A percentile compares a stretch with the other conserved stretches of the same genome.
These are phyloP conservation scores for Pseudomonodictys pantanalensis DNA, from an alignment of 495 filamentous ascomycete species.

Conservation along the genomic window DNA sequence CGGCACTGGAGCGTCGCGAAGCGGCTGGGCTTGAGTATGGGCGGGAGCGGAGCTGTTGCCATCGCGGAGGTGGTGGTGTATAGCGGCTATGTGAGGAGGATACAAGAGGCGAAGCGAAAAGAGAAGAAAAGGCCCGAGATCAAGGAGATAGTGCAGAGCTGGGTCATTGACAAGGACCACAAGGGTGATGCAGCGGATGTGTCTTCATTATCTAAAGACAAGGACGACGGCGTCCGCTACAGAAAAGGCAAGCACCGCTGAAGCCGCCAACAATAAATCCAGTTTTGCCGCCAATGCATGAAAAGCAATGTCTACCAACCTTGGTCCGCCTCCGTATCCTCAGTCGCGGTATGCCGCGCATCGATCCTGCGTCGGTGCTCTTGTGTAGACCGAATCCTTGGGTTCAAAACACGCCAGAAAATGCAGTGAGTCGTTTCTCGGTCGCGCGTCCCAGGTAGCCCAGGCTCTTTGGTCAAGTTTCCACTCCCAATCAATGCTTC, in stretches of 20 bases:
- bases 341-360: too few relatives aligned
- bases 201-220: conserved; percentile 16
- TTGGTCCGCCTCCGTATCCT: too few relatives aligned
- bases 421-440: too few relatives aligned
- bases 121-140: conserved; percentile 52
- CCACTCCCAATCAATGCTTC: too few relatives aligned
- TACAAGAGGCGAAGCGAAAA: conserved; percentile 66
- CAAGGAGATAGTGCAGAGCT: conserved; percentile 66
- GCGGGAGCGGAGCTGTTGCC: conserved; percentile 66
- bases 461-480: too few relatives aligned
- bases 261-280: conserved; percentile 1
- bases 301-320: too few relatives aligned
- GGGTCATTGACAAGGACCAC: conserved; percentile 56
- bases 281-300: too few relatives aligned
- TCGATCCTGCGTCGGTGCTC: too few relatives aligned
- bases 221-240: conserved; percentile 27
- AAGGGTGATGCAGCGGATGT: neutral
- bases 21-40: conserved; percentile 66
- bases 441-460: too few relatives aligned
- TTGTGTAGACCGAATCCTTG: too few relatives aligned
- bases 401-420: too few relatives aligned
- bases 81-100: conserved; percentile 74
- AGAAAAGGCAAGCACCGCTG: conserved; percentile 40
- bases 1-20: conserved; percentile 67
- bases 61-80: conserved; percentile 88